Percentiles rank a stretch among this genome's conserved stretches.
Evolutionary conservation across 78 protist species (phyloP).

Genomic region (Cavenderia fasciculata): DNA sequence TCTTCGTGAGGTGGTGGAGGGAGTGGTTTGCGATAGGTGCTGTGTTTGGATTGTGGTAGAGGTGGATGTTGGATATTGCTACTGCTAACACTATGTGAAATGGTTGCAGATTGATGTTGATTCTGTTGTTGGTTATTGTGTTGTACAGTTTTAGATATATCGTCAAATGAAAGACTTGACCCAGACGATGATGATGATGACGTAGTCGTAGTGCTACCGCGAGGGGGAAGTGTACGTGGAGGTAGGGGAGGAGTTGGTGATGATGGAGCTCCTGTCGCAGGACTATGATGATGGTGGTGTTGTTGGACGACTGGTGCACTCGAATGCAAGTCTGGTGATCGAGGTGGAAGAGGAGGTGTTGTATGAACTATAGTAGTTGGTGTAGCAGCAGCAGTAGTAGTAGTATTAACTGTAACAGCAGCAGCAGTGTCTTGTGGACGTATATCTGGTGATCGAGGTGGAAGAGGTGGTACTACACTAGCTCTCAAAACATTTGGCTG

Average conservation of each 20-base stretch:
- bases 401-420: too few species aligned
- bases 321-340: not conserved
- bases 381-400: too few species aligned
- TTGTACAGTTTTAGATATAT: not conserved
- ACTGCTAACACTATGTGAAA: not conserved
- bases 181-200: too few species aligned
- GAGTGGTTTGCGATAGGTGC: not conserved
- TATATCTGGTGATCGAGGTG: slow-evolving; percentile 11
- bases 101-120: not conserved
- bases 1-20: not conserved
- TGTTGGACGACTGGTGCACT: not conserved
- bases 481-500: too few species aligned
- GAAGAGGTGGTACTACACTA: not conserved
- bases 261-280: not conserved
- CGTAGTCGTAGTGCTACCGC: not conserved
- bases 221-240: not conserved
- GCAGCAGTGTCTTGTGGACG: not conserved
- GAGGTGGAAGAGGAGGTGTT: slow-evolving; percentile 7
- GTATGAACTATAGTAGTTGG: not conserved
- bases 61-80: not conserved
- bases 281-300: not conserved
- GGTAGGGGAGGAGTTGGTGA: too few species aligned
- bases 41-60: not conserved
- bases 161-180: not conserved
- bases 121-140: not conserved